phyloP scores from a whole-genome alignment of 2,329 filamentous ascomycete genomes.

The Exophiala sp. region DNA sequence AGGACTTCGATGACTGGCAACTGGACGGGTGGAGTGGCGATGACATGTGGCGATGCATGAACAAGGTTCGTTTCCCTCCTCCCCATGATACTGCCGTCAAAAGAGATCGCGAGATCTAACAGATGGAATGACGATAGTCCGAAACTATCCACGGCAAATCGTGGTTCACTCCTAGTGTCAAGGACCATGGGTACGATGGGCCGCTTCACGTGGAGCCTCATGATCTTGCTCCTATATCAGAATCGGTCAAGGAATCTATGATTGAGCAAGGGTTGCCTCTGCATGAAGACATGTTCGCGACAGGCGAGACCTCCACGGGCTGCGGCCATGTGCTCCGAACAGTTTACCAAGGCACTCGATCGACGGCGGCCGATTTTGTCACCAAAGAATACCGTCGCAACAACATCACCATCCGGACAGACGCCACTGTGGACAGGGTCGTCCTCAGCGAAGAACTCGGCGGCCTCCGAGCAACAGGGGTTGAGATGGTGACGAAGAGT shows the following conservation, averaged over 20 bases:
- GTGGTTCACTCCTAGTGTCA: constrained; percentile 51
- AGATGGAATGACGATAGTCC: too few species aligned
- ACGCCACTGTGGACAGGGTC: constrained; percentile 51
- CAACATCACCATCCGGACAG: too few species aligned
- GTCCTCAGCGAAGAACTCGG: constrained; percentile 24
- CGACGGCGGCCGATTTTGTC: constrained; percentile 53
- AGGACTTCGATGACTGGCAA: constrained; percentile 56
- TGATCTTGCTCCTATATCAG: constrained; percentile 56
- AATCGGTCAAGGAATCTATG: constrained; percentile 54
- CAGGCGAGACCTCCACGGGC: constrained; percentile 50
- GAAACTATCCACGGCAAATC: constrained; percentile 48
- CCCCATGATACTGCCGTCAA: too few species aligned
- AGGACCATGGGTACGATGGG: constrained; percentile 50
- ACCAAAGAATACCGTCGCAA: constrained; percentile 12
- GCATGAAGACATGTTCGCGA: constrained; percentile 60
- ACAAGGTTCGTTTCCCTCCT: constrained; percentile 39
- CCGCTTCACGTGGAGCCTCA: constrained; percentile 56
- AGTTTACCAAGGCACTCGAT: constrained; percentile 50
- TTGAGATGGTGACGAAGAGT: constrained; percentile 41
- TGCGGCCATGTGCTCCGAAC: constrained; percentile 55
- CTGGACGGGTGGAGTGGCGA: constrained; percentile 50
- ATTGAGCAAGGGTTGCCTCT: constrained; percentile 52
- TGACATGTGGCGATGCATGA: constrained; percentile 57
- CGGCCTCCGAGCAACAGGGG: constrained; percentile 31
- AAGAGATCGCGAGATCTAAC: constrained; percentile 45